Percentiles rank a stretch among this genome's conserved stretches.
phyloP scores from a whole-genome alignment of 805 yeast species.

The Lipomyces starkeyi region DNA sequence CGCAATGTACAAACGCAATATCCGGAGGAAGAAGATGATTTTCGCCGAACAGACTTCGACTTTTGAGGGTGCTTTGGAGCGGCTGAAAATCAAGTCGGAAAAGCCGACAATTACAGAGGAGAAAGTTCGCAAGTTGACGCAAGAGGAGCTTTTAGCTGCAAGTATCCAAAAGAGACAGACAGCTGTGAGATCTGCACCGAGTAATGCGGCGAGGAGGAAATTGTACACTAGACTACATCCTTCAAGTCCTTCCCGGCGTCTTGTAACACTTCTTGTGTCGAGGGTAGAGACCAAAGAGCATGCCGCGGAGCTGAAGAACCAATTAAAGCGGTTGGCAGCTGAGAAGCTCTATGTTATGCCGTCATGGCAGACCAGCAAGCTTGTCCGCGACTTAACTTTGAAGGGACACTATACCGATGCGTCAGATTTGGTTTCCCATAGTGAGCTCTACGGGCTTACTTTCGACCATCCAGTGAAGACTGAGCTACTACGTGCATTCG shows the following conservation, averaged over 20 bases:
- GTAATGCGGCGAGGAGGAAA: background rate
- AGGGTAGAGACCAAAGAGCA: constrained; percentile 12
- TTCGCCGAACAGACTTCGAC: background rate
- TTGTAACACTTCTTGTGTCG: constrained; percentile 11
- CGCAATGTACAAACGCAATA: background rate
- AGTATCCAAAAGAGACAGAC: background rate
- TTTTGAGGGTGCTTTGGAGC: background rate
- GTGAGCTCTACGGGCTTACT: constrained; percentile 9
- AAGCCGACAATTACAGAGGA: background rate
- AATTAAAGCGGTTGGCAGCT: constrained; percentile 12
- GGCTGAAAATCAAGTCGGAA: background rate
- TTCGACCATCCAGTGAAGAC: background rate
- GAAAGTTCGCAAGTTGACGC: background rate
- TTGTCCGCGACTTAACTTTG: constrained; percentile 15
- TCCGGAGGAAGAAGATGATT: background rate
- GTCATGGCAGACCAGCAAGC: constrained; percentile 22
- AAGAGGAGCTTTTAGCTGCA: constrained; percentile 3
- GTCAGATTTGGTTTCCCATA: background rate
- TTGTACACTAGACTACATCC: background rate
- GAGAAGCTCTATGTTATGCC: constrained; percentile 11
- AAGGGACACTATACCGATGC: constrained; percentile 13
- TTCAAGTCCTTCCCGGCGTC: constrained; percentile 12
- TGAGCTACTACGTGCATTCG: constrained; percentile 13
- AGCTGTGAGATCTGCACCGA: background rate
- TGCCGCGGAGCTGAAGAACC: constrained; percentile 3